Evolutionary conservation across 164 flowering plant genomes (phyloP).

Genomic region (Chimonanthus praecox): DNA sequence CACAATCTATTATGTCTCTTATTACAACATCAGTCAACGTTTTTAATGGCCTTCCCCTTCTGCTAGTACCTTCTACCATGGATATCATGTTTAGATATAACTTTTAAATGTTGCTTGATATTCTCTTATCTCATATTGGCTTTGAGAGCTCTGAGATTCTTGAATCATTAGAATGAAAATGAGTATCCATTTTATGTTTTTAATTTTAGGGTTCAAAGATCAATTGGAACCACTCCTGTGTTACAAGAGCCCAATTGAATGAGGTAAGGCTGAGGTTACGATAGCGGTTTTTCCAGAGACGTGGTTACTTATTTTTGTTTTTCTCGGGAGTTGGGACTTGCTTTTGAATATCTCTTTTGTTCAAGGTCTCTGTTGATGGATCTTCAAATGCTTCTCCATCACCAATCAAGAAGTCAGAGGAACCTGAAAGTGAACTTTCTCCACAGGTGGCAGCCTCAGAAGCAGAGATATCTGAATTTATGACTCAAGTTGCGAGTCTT

Average conservation of each 20-base stretch:
- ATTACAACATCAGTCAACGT: too few relatives aligned
- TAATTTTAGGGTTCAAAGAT: conserved; percentile 24
- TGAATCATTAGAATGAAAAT: too few relatives aligned
- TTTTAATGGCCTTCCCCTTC: too few relatives aligned
- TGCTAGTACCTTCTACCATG: too few relatives aligned
- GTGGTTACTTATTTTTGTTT: too few relatives aligned
- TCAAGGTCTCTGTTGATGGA: conserved; percentile 33
- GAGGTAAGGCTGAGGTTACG: conserved; percentile 24
- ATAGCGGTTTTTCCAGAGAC: neutral
- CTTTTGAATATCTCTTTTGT: neutral
- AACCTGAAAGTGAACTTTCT: conserved; percentile 13
- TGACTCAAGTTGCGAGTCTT: conserved; percentile 59
- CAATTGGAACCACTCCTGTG: conserved; percentile 16
- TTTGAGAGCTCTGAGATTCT: too few relatives aligned
- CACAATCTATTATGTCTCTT: too few relatives aligned
- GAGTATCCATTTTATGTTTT: neutral
- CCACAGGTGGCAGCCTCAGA: conserved; percentile 19
- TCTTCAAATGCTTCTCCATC: conserved; percentile 33
- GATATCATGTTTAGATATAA: too few relatives aligned
- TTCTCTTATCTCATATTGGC: too few relatives aligned
- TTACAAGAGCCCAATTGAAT: conserved; percentile 33
- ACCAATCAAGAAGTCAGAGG: conserved; percentile 18
- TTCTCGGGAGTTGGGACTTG: too few relatives aligned
- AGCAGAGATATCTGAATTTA: conserved; percentile 42
- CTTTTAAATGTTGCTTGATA: too few relatives aligned